These are phyloP conservation scores for Backusella tuberculispora DNA, from an alignment of 192 early-diverging fungal species.

Conservation along the genomic window DNA sequence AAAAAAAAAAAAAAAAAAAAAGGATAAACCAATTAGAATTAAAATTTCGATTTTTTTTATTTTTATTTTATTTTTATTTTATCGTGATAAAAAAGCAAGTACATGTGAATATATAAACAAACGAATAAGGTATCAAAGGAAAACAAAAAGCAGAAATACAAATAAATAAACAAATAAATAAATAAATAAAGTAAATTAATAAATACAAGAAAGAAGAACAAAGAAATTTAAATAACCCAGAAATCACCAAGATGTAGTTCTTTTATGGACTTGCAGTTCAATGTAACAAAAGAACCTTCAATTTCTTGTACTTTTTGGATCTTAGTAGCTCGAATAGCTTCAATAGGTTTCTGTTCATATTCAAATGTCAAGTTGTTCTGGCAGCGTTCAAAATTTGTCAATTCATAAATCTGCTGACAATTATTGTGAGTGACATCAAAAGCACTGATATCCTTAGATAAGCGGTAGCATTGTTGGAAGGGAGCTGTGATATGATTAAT, in stretches of 20 bases:
- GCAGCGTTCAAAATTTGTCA: slow-evolving; percentile 2
- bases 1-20: neutral
- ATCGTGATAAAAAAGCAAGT: neutral
- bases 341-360: neutral
- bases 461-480: neutral
- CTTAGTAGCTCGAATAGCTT: slow-evolving; percentile 2
- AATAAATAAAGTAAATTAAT: slow-evolving; percentile 7
- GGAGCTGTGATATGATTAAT: neutral
- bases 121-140: neutral
- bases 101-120: slow-evolving; percentile 5
- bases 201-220: slow-evolving; percentile 10
- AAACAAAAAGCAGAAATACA: neutral
- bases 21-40: neutral
- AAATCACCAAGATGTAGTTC: slow-evolving; percentile 11
- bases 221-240: slow-evolving; percentile 8
- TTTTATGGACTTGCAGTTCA: slow-evolving; percentile 5
- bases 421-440: neutral
- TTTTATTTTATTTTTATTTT: neutral
- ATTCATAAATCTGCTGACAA: neutral
- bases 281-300: neutral
- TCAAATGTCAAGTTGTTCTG: neutral
- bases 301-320: neutral
- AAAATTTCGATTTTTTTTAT: neutral
- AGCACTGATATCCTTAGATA: neutral
- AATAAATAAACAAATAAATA: slow-evolving; percentile 5